These are phyloP conservation scores for Psilocybe tampanensis DNA, from an alignment of 768 basidiomycete species.

Conservation along the genomic window DNA sequence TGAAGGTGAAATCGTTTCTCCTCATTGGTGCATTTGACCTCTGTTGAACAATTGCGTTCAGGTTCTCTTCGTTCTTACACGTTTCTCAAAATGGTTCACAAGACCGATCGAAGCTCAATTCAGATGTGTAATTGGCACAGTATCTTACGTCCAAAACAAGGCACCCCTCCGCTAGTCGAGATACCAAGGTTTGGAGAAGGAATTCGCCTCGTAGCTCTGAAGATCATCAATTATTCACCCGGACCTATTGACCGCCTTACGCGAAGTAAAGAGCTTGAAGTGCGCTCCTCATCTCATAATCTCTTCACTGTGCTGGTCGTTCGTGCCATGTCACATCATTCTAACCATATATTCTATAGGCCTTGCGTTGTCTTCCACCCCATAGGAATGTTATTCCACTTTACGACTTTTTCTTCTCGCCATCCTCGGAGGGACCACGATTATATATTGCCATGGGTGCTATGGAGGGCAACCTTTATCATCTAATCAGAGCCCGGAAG, in stretches of 20 bases:
- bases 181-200: constrained; percentile 7
- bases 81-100: constrained; percentile 89
- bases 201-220: constrained; percentile 7
- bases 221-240: neutral
- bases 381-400: constrained; percentile 94
- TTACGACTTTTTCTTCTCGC: constrained; percentile 93
- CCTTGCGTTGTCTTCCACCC: constrained; percentile 82
- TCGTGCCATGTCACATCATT: no score
- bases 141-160: constrained; percentile 1
- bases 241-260: neutral
- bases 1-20: neutral
- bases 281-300: neutral
- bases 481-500: constrained; percentile 91
- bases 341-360: constrained; percentile 50
- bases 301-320: neutral
- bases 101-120: constrained; percentile 92
- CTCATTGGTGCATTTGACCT: neutral
- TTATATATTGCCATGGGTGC: constrained; percentile 96
- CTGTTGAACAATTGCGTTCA: constrained; percentile 24
- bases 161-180: constrained; percentile 4
- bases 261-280: constrained; percentile 7
- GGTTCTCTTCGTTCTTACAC: constrained; percentile 82
- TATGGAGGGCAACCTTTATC: constrained; percentile 98
- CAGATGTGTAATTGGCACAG: constrained; percentile 93
- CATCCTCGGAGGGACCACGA: constrained; percentile 60